phyloP scores from a whole-genome alignment of 768 basidiomycete genomes.

The Fibroporia radiculosa region DNA sequence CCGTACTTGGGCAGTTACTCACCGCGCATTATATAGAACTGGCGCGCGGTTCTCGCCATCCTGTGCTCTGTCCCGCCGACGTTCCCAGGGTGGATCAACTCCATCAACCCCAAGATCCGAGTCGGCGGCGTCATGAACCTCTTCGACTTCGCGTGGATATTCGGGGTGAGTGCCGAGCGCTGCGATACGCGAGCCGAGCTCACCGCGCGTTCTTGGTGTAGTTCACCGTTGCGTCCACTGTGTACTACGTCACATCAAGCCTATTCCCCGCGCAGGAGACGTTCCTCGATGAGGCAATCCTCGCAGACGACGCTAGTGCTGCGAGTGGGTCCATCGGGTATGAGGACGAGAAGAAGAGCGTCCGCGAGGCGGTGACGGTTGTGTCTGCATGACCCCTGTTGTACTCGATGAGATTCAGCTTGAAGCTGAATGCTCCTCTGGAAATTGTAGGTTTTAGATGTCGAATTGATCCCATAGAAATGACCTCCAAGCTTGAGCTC shows the following conservation, averaged over 20 bases:
- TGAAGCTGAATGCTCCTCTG: too few species aligned
- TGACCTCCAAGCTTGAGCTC: too few species aligned
- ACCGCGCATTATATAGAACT: constrained; percentile 46
- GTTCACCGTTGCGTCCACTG: constrained; percentile 26
- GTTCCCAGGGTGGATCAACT: constrained; percentile 70
- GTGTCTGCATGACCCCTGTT: not conserved
- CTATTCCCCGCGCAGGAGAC: constrained; percentile 33
- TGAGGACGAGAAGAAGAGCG: constrained; percentile 12
- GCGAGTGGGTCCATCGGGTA: constrained; percentile 5
- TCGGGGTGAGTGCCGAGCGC: constrained; percentile 44
- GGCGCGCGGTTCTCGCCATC: constrained; percentile 67
- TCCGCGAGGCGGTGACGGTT: constrained; percentile 11
- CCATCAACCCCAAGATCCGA: constrained; percentile 57
- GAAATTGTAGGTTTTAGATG: too few species aligned
- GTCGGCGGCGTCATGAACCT: constrained; percentile 51
- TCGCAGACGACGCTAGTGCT: constrained; percentile 11
- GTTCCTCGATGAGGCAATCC: constrained; percentile 21
- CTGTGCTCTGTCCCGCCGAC: constrained; percentile 61
- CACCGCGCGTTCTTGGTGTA: constrained; percentile 1
- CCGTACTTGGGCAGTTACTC: not conserved
- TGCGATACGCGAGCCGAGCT: not conserved
- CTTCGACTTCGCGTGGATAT: constrained; percentile 72
- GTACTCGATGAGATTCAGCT: too few species aligned
- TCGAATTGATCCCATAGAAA: too few species aligned
- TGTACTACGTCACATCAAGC: constrained; percentile 27